These are phyloP conservation scores for Ascodesmis nigricans DNA, from an alignment of 495 filamentous ascomycete genomes.

Conservation along the genomic window DNA sequence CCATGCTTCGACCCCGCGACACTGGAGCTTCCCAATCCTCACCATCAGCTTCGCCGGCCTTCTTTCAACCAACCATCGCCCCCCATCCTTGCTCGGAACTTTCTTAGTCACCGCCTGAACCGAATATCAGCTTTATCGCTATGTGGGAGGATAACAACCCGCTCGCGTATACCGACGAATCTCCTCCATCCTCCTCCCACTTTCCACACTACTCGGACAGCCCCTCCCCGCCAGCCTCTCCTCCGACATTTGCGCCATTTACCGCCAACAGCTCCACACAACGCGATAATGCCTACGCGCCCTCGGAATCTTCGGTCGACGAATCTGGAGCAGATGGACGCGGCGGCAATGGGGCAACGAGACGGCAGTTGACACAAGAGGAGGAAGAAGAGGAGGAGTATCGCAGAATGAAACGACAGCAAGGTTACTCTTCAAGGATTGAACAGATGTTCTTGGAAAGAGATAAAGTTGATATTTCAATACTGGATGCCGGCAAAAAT, in stretches of 20 bases:
- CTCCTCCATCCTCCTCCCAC: conserved; percentile 23
- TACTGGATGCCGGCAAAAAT: conserved; percentile 88
- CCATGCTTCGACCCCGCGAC: no score
- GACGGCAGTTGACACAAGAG: conserved; percentile 28
- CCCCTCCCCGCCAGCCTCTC: conserved; percentile 28
- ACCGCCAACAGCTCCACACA: conserved; percentile 26
- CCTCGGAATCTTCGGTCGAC: conserved; percentile 14
- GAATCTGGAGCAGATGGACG: conserved; percentile 32
- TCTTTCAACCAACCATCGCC: no score
- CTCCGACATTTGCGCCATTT: no score
- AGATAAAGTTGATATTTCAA: conserved; percentile 67
- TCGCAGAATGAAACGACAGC: conserved; percentile 43
- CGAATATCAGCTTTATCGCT: no score
- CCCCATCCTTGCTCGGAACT: no score
- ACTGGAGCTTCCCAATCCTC: no score
- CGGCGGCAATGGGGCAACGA: background rate
- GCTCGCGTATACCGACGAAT: conserved; percentile 18
- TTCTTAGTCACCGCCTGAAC: no score
- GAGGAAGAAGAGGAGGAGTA: conserved; percentile 28
- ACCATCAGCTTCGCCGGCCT: no score
- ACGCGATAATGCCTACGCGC: conserved; percentile 33
- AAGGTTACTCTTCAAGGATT: conserved; percentile 79
- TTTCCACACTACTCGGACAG: conserved; percentile 23
- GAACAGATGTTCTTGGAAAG: conserved; percentile 95
- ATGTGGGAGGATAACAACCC: conserved; percentile 24